phyloP scores from a whole-genome alignment of 148 eudicot genomes.

The Chenopodium quinoa region DNA sequence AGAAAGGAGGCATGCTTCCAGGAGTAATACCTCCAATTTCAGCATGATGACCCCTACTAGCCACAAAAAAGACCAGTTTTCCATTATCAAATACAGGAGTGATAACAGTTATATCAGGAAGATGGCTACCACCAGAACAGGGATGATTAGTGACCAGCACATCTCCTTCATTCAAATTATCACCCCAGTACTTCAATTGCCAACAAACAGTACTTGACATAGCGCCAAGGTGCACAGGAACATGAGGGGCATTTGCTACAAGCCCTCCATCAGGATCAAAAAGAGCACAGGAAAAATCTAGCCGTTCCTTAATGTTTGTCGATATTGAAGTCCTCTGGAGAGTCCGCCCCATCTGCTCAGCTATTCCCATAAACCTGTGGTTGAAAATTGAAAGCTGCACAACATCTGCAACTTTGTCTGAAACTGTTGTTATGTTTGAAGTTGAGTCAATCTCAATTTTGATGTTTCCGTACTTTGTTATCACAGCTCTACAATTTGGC shows the following conservation, averaged over 20 bases:
- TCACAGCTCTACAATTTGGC: conserved; percentile 69
- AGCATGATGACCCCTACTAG: conserved; percentile 98
- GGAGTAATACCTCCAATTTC: conserved; percentile 99
- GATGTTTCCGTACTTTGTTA: conserved; percentile 88
- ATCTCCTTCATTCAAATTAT: conserved; percentile 79
- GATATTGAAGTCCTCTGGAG: conserved; percentile 95
- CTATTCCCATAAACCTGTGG: conserved; percentile 98
- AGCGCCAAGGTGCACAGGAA: conserved; percentile 97
- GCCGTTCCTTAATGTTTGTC: conserved; percentile 90
- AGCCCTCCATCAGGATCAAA: conserved; percentile 95
- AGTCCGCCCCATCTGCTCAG: conserved; percentile 99
- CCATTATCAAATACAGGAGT: conserved; percentile 85
- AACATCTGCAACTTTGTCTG: conserved; percentile 89
- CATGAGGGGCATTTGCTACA: conserved; percentile 99
- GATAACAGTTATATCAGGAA: conserved; percentile 92
- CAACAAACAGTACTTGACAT: conserved; percentile 95
- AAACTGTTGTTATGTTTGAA: conserved; percentile 37
- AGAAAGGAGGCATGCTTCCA: conserved; percentile 99
- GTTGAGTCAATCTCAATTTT: conserved; percentile 68
- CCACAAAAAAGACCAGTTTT: conserved; percentile 82
- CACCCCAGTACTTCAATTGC: conserved; percentile 89
- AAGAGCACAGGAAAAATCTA: conserved; percentile 97
- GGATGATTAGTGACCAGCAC: conserved; percentile 95
- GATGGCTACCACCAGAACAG: conserved; percentile 93
- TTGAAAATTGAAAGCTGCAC: conserved; percentile 95